A percentile compares a stretch with the other conserved stretches of the same genome.
Evolutionary conservation across 164 flowering plant genomes (phyloP).

Genomic region (Berberis vulgaris): DNA sequence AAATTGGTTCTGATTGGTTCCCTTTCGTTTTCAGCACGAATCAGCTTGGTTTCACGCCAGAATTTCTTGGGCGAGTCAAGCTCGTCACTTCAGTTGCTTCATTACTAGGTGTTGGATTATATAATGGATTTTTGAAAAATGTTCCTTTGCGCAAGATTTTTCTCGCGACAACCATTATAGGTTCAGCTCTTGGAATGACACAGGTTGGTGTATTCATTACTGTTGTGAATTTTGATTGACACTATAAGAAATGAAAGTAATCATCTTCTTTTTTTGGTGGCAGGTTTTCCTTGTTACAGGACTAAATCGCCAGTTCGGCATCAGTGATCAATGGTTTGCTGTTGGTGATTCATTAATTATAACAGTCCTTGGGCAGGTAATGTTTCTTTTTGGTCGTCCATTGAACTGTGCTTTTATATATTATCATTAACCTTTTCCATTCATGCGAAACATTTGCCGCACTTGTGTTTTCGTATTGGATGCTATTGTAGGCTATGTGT

Average conservation of each 20-base stretch:
- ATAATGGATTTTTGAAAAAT: conserved; percentile 82
- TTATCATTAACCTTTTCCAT: not conserved
- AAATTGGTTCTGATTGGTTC: not conserved
- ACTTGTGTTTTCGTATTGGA: no score
- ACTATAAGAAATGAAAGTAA: not conserved
- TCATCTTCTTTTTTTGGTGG: not conserved
- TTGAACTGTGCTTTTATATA: not conserved
- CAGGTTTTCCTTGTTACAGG: conserved; percentile 83
- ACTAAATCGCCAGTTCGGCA: conserved; percentile 72
- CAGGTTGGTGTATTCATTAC: conserved; percentile 43
- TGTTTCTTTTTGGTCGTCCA: not conserved
- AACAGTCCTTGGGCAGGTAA: conserved; percentile 90
- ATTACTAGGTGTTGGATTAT: conserved; percentile 86
- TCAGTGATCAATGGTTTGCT: conserved; percentile 98
- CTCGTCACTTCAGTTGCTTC: conserved; percentile 95
- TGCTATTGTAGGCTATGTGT: no score
- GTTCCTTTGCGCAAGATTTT: conserved; percentile 81
- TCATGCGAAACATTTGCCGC: not conserved
- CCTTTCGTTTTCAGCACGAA: conserved; percentile 61
- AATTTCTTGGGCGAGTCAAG: conserved; percentile 94
- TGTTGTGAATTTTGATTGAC: not conserved
- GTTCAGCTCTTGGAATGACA: conserved; percentile 88
- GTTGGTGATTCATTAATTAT: conserved; percentile 87
- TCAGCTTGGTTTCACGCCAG: conserved; percentile 87
- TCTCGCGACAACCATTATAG: conserved; percentile 59